phyloP scores from a whole-genome alignment of 2,329 filamentous ascomycete genomes.

The Aureobasidium uvarum region DNA sequence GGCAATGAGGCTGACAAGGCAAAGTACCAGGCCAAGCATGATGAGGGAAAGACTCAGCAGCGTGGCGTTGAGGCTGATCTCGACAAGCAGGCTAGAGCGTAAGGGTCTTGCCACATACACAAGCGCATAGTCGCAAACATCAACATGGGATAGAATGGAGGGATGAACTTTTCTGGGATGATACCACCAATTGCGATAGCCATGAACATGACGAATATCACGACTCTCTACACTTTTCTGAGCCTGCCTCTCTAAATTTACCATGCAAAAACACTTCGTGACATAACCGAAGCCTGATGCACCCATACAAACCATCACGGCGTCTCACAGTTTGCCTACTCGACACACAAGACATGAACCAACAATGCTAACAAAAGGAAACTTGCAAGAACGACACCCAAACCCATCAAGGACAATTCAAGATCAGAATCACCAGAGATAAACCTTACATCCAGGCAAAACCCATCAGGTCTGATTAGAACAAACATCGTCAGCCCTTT shows the following conservation, averaged over 20 bases:
- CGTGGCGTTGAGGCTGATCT: slow-evolving; percentile 79
- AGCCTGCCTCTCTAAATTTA: neutral
- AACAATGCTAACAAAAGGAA: too few relatives aligned
- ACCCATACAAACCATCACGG: too few relatives aligned
- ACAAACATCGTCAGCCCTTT: too few relatives aligned
- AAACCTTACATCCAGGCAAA: too few relatives aligned
- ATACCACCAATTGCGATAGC: slow-evolving; percentile 14
- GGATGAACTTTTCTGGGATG: slow-evolving; percentile 11
- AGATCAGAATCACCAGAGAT: too few relatives aligned
- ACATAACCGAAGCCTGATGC: too few relatives aligned
- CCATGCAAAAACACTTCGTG: too few relatives aligned
- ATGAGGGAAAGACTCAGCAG: slow-evolving; percentile 79
- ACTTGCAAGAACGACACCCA: too few relatives aligned
- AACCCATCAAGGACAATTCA: too few relatives aligned
- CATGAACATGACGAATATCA: slow-evolving; percentile 13
- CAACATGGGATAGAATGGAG: slow-evolving; percentile 1
- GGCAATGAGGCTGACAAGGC: slow-evolving; percentile 66
- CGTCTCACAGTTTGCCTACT: too few relatives aligned
- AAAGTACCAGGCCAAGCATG: slow-evolving; percentile 68
- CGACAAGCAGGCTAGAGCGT: slow-evolving; percentile 60
- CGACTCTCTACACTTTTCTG: neutral
- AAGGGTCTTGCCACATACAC: neutral
- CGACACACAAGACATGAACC: too few relatives aligned
- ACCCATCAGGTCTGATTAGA: too few relatives aligned
- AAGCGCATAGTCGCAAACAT: neutral